phyloP scores from a whole-genome alignment of 192 early-diverging fungal genomes.

The Polychytrium aggregatum region DNA sequence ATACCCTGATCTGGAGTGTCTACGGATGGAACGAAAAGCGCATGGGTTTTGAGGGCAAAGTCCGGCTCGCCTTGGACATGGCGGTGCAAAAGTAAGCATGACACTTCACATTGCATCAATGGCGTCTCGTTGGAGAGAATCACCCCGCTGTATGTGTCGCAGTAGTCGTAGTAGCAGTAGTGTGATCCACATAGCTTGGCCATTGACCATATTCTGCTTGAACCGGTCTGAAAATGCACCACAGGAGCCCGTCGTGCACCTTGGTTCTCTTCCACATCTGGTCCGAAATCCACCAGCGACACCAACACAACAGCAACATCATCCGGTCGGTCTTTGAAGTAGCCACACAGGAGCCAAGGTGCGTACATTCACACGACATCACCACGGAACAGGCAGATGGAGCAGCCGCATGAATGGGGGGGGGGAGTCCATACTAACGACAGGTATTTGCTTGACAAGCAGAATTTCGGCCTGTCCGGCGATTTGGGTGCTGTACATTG shows the following conservation, averaged over 20 bases:
- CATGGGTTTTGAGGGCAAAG: conserved; percentile 47
- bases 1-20: conserved; percentile 37
- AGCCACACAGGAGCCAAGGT: conserved; percentile 26
- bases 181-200: too few relatives aligned
- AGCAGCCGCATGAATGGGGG: too few relatives aligned
- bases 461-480: conserved; percentile 27
- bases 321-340: conserved; percentile 47
- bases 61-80: conserved; percentile 27
- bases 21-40: conserved; percentile 51
- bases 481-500: conserved; percentile 52
- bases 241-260: conserved; percentile 41
- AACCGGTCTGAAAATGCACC: too few relatives aligned
- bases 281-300: conserved; percentile 39
- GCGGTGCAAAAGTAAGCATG: conserved; percentile 31
- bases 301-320: conserved; percentile 38
- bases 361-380: too few relatives aligned
- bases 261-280: conserved; percentile 47
- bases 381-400: too few relatives aligned
- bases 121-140: too few relatives aligned
- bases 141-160: too few relatives aligned
- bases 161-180: too few relatives aligned
- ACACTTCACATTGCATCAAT: too few relatives aligned
- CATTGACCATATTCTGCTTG: too few relatives aligned
- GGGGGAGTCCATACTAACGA: too few relatives aligned
- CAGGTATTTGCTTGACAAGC: too few relatives aligned